Conservation (phyloP, 768 basidiomycete genomes). For the Dentipellis fragilis region DNA sequence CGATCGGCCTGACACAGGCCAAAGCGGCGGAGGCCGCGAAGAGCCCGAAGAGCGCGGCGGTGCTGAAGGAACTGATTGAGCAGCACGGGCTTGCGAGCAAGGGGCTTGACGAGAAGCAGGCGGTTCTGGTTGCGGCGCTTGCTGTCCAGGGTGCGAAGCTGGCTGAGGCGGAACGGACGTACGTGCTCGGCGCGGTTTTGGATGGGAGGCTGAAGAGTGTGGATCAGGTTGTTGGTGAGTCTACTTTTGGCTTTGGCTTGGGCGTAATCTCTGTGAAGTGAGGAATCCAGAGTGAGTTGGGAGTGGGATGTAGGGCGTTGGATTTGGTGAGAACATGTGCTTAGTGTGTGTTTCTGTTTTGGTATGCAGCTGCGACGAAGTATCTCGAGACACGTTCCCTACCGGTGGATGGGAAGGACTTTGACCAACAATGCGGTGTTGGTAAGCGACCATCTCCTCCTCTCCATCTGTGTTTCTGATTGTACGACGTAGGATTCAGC, state of each 20-base stretch:
- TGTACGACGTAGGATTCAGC: slow-evolving; percentile 53
- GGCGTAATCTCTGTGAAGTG: neutral
- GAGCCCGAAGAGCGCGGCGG: slow-evolving; percentile 62
- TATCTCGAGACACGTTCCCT: slow-evolving; percentile 52
- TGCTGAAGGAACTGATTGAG: slow-evolving; percentile 62
- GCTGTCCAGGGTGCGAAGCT: slow-evolving; percentile 58
- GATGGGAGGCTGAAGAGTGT: slow-evolving; percentile 63
- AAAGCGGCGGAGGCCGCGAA: slow-evolving; percentile 81
- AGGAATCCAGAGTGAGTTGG: neutral
- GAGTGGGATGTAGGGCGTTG: neutral
- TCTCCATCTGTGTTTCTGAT: neutral
- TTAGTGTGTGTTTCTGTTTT: neutral
- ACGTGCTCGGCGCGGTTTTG: slow-evolving; percentile 59
- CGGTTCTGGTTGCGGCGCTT: slow-evolving; percentile 57
- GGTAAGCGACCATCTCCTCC: slow-evolving; percentile 34
- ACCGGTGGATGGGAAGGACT: slow-evolving; percentile 59
- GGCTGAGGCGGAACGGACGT: slow-evolving; percentile 43
- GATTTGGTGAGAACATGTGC: neutral
- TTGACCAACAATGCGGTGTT: slow-evolving; percentile 76
- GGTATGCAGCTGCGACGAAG: slow-evolving; percentile 56
- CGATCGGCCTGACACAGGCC: slow-evolving; percentile 63
- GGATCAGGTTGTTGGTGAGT: slow-evolving; percentile 82
- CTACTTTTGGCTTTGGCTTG: neutral
- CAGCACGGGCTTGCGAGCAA: slow-evolving; percentile 37
- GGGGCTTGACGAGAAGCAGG: slow-evolving; percentile 66